Evolutionary conservation across 192 early-diverging fungal genomes (phyloP).

Genomic region (Martensiomyces pterosporus): DNA sequence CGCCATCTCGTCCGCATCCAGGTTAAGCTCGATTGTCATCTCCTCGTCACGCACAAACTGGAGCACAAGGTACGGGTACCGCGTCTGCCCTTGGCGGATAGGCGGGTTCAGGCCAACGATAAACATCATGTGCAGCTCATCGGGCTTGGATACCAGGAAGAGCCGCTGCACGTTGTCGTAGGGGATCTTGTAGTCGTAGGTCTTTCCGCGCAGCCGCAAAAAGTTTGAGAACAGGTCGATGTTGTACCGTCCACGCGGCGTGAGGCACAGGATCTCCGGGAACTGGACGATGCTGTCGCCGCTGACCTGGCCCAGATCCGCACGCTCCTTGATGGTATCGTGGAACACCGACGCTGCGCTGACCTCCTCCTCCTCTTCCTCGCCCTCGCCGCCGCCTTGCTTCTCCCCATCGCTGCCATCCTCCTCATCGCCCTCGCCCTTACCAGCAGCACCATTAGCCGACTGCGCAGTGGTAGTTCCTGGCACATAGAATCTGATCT

Average conservation of each 20-base stretch:
- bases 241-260: slow-evolving; percentile 90
- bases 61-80: slow-evolving; percentile 92
- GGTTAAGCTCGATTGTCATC: slow-evolving; percentile 71
- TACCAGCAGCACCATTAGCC: slow-evolving; percentile 38
- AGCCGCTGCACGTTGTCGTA: slow-evolving; percentile 80
- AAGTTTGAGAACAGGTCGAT: slow-evolving; percentile 90
- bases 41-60: slow-evolving; percentile 96
- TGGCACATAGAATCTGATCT: slow-evolving; percentile 91
- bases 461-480: slow-evolving; percentile 59
- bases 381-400: slow-evolving; percentile 40
- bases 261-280: slow-evolving; percentile 83
- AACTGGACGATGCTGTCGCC: slow-evolving; percentile 90
- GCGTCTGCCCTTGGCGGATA: slow-evolving; percentile 93
- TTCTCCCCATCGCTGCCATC: slow-evolving; percentile 48
- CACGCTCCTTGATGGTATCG: slow-evolving; percentile 87
- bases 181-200: slow-evolving; percentile 96
- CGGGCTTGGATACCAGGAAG: slow-evolving; percentile 89
- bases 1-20: slow-evolving; percentile 72
- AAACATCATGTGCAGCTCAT: slow-evolving; percentile 88
- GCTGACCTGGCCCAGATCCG: slow-evolving; percentile 80
- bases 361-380: slow-evolving; percentile 63
- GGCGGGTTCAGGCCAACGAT: slow-evolving; percentile 95
- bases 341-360: slow-evolving; percentile 72
- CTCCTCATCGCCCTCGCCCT: slow-evolving; percentile 50
- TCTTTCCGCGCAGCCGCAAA: slow-evolving; percentile 92